Evolutionary conservation across 176 grass and related monocot species (phyloP).

Genomic region (Rhipidocladum racemiflorum): DNA sequence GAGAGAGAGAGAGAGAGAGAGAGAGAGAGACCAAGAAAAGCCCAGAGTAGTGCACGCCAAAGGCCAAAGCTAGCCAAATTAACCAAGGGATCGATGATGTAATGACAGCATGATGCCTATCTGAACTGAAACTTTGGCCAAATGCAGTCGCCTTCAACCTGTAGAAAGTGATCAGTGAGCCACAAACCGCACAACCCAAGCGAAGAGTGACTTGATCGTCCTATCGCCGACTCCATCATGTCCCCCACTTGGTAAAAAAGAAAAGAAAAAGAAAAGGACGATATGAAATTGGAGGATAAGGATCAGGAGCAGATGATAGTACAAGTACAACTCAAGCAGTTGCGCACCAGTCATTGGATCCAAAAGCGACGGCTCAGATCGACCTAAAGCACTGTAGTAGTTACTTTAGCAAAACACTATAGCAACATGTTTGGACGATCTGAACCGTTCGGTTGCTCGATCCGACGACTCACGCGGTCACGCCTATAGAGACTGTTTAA

Average conservation of each 20-base stretch:
- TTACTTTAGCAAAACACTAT: too few species aligned
- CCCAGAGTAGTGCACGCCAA: not conserved
- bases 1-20: too few species aligned
- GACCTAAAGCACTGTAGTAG: too few species aligned
- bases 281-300: not conserved
- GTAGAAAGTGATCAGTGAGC: not conserved
- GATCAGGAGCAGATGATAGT: too few species aligned
- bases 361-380: too few species aligned
- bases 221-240: slow-evolving; percentile 8
- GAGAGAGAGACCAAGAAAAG: not conserved
- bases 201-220: slow-evolving; percentile 5
- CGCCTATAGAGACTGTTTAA: too few species aligned
- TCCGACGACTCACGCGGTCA: too few species aligned
- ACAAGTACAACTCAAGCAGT: too few species aligned
- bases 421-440: too few species aligned
- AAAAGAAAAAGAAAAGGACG: not conserved
- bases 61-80: not conserved
- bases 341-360: too few species aligned
- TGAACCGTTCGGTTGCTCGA: too few species aligned
- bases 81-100: not conserved
- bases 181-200: not conserved
- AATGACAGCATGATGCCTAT: not conserved
- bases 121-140: not conserved
- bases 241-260: slow-evolving; percentile 1
- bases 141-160: slow-evolving; percentile 20